Base-by-base conservation (phyloP, 177 flowering plant species). In the Tripterygium wilfordii region DNA sequence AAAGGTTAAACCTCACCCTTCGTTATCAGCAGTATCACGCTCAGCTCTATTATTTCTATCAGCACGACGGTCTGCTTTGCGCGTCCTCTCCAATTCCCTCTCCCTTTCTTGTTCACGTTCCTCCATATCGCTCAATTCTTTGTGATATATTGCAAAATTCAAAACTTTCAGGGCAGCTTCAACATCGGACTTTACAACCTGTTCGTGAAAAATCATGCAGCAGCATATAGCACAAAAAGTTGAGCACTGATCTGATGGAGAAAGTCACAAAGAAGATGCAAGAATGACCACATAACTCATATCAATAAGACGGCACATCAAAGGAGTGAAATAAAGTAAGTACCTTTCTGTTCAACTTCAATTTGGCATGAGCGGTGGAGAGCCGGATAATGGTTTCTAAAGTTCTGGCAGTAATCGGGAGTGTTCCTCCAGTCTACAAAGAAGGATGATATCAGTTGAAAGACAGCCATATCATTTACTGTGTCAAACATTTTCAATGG, bases 341-440 rank as follows among this genome's bases (percentile, higher is more conserved):
- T 64, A 92, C 98, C 95, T 84, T 63, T 61, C 71, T 77, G 59
- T 80, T 79, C 73, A 88, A 64, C 67, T 77, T 91, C 67, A 91
- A 45, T 63, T 88, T 91, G 48, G 98, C 98, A 77, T 91, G 98
- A 47, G 98, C 95, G 60, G 96, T 91, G 46, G 96, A 91, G 17
- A 91, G 88, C 42, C 96, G 85, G 35, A 91, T 91, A 3, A 91
- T 91, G 38, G 98, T 91, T 75, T 91, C 98, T 25, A 91, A 65
- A 29, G 96, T 85, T 66, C 98, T 80, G 43, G 96, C 96, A 57
- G 98, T 91, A 18, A 91, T 91, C 48, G 98, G 98, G 57, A 92
- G 89, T 27, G 98, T 88, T 41, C 98, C 98, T 51, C 95, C 85
- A 51, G 81, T 70, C 98, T 92, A 48, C 54, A 62, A 32, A 54